phyloP scores from a whole-genome alignment of 1,284 basidiomycete genomes.

The Pseudozyma tsukubaensis region DNA sequence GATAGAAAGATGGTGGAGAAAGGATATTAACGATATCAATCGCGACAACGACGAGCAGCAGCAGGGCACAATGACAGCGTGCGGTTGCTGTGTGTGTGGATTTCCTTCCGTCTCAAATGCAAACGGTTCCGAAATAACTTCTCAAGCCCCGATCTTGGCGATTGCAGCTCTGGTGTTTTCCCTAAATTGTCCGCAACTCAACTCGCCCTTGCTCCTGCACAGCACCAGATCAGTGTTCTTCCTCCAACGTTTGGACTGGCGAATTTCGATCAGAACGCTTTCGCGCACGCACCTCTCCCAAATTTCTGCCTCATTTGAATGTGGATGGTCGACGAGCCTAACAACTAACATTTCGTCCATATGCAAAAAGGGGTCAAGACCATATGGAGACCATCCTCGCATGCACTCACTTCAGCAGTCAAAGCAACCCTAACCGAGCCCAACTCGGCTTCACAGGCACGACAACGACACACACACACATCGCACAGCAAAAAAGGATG shows the following conservation, averaged over 20 bases:
- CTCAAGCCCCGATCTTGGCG: background rate
- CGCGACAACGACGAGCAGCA: slow-evolving; percentile 3
- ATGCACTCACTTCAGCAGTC: background rate
- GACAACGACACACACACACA: background rate
- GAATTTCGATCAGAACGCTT: no score
- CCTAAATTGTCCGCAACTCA: no score
- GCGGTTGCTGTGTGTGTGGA: background rate
- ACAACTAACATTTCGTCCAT: no score
- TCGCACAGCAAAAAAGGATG: background rate
- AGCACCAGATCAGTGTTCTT: no score
- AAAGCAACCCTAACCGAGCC: background rate
- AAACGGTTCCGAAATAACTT: slow-evolving; percentile 2
- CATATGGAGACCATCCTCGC: no score
- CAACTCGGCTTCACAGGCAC: background rate
- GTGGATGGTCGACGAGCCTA: no score
- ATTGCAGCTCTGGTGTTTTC: no score
- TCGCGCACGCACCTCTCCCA: no score
- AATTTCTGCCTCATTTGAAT: no score
- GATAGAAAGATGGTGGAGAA: slow-evolving; percentile 1
- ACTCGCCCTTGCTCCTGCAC: no score
- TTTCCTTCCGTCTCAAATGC: slow-evolving; percentile 7
- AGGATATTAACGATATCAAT: background rate
- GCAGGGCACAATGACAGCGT: background rate
- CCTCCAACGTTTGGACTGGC: no score
- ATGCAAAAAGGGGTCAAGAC: no score